phyloP scores from a whole-genome alignment of 1,284 basidiomycete species.

The Boletus semigastroideus region DNA sequence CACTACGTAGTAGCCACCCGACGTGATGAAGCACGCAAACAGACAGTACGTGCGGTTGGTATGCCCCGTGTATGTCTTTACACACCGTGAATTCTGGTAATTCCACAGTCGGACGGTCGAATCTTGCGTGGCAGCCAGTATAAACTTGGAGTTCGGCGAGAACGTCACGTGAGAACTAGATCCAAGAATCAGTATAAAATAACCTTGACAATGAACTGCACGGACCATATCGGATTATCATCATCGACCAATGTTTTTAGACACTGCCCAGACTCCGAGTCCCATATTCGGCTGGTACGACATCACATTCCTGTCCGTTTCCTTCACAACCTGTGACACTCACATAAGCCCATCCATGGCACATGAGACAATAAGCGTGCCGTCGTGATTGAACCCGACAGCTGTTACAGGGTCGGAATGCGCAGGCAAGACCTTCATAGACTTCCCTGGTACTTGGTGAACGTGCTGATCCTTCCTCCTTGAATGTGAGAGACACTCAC shows the following conservation, averaged over 20 bases:
- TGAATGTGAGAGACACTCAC: constrained; percentile 38
- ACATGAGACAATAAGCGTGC: constrained; percentile 89
- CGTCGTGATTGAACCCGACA: constrained; percentile 92
- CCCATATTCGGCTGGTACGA: constrained; percentile 85
- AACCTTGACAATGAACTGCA: constrained; percentile 1
- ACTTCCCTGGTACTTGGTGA: constrained; percentile 52
- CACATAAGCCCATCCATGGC: constrained; percentile 97
- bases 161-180: constrained; percentile 81
- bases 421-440: constrained; percentile 83
- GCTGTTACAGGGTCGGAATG: constrained; percentile 97
- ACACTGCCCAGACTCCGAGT: constrained; percentile 94
- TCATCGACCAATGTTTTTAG: constrained; percentile 96
- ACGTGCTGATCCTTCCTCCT: neutral
- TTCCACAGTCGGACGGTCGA: constrained; percentile 94
- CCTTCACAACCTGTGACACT: constrained; percentile 31
- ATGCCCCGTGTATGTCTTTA: constrained; percentile 91
- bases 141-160: constrained; percentile 88
- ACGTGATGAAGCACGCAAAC: constrained; percentile 59
- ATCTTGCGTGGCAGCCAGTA: constrained; percentile 89
- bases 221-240: constrained; percentile 89
- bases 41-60: constrained; percentile 79
- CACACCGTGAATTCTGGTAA: constrained; percentile 85
- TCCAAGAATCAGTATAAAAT: constrained; percentile 1
- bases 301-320: neutral
- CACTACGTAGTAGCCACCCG: constrained; percentile 65